Percentiles rank a stretch among this genome's conserved stretches.
Evolutionary conservation across 148 eudicot genomes (phyloP).

Genomic region (Amaranthus palmeri): DNA sequence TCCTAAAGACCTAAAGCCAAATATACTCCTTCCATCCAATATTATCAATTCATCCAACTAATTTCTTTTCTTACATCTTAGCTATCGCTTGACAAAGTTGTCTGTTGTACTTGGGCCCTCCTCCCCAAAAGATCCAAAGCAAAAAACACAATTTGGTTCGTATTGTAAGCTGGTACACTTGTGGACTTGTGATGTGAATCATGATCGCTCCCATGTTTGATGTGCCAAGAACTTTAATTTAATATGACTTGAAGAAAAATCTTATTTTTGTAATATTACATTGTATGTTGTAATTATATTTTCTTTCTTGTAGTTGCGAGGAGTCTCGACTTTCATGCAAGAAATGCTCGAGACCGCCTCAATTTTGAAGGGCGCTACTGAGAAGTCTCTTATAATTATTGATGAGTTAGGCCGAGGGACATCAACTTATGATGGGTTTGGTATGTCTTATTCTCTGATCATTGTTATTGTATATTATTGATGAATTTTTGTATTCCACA

Average conservation of each 20-base stretch:
- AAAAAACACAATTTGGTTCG: background rate
- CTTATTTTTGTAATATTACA: background rate
- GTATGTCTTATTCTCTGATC: slow-evolving; percentile 41
- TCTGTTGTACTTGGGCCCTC: background rate
- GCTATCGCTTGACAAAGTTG: too few relatives aligned
- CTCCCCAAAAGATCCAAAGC: background rate
- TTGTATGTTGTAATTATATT: slow-evolving; percentile 6
- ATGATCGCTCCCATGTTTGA: background rate
- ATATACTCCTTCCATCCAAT: background rate
- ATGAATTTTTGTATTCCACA: background rate
- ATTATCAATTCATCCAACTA: background rate
- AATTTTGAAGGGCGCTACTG: slow-evolving; percentile 93
- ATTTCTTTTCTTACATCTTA: too few relatives aligned
- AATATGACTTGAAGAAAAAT: background rate
- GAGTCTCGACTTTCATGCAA: slow-evolving; percentile 99
- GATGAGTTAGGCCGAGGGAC: slow-evolving; percentile 99
- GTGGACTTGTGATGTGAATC: background rate
- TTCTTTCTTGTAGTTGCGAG: slow-evolving; percentile 58
- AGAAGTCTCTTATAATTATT: slow-evolving; percentile 81
- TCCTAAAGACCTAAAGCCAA: background rate
- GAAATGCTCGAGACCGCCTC: slow-evolving; percentile 99
- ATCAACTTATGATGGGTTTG: slow-evolving; percentile 99
- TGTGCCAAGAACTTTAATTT: background rate
- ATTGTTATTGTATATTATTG: background rate
- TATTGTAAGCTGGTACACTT: background rate